Evolutionary conservation across 2,329 filamentous ascomycete species (phyloP).

Genomic region (Madurella fahalii): DNA sequence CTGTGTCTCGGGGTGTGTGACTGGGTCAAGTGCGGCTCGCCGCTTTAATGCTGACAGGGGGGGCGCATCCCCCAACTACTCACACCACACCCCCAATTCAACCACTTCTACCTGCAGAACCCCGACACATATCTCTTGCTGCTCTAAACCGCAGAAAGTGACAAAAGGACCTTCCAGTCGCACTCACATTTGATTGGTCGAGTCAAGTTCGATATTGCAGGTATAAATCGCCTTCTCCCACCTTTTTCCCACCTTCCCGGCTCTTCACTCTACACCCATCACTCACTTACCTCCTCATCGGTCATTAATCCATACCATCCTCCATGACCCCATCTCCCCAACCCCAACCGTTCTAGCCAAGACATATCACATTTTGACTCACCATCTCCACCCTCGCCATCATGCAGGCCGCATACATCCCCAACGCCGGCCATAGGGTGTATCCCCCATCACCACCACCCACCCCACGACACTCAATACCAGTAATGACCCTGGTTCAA

Average conservation of each 20-base stretch:
- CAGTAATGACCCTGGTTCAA: background rate
- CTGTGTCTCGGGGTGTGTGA: background rate
- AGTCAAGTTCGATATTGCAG: background rate
- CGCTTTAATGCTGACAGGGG: background rate
- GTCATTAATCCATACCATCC: background rate
- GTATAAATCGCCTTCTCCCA: constrained; percentile 12
- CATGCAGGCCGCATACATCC: background rate
- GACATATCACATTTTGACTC: background rate
- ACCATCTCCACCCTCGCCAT: background rate
- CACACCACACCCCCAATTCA: background rate
- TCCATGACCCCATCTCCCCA: background rate
- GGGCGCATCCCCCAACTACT: background rate
- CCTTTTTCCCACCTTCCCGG: background rate
- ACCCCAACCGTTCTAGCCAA: constrained; percentile 1
- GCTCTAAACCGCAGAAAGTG: background rate
- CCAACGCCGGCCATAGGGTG: background rate
- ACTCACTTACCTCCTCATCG: background rate
- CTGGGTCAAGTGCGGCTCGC: background rate
- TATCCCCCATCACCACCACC: background rate
- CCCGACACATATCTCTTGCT: constrained; percentile 1
- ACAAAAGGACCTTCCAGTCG: background rate
- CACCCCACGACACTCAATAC: background rate
- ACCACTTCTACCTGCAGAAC: background rate
- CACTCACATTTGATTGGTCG: constrained; percentile 5
- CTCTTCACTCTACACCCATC: background rate